Percentiles rank a stretch among this genome's conserved stretches.
Evolutionary conservation across 129 eudicot species (phyloP).

Genomic region (Flaveria bidentis): DNA sequence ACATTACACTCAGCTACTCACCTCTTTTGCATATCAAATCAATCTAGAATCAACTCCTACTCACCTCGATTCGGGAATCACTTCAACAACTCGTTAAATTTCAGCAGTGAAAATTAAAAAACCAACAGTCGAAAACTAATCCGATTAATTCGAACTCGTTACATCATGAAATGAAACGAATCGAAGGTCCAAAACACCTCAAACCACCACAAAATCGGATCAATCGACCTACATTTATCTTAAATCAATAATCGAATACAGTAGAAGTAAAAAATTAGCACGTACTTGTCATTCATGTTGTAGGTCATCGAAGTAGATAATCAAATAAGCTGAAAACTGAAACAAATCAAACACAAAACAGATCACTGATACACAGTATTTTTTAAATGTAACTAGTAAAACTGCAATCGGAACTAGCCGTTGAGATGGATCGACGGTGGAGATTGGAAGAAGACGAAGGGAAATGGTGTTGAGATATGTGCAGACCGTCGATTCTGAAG

Average conservation of each 20-base stretch:
- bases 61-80: background rate
- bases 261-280: slow-evolving; percentile 1
- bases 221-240: slow-evolving; percentile 19
- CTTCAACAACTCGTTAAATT: background rate
- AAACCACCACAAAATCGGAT: slow-evolving; percentile 13
- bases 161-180: background rate
- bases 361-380: background rate
- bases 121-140: slow-evolving; percentile 13
- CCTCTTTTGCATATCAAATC: background rate
- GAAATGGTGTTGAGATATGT: slow-evolving; percentile 29
- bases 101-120: background rate
- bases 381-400: too few species aligned
- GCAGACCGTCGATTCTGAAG: slow-evolving; percentile 26
- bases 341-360: slow-evolving; percentile 21
- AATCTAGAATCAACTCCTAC: too few species aligned
- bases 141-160: background rate
- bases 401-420: slow-evolving; percentile 30
- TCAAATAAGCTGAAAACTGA: slow-evolving; percentile 13
- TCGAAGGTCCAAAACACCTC: background rate
- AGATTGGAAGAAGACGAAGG: slow-evolving; percentile 23
- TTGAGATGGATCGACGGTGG: slow-evolving; percentile 23
- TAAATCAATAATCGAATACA: background rate
- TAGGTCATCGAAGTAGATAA: slow-evolving; percentile 21
- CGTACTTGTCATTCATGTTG: slow-evolving; percentile 24
- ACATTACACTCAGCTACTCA: background rate